Conservation (phyloP, 495 filamentous ascomycete genomes). For the Rostrohypoxylon terebratum region DNA sequence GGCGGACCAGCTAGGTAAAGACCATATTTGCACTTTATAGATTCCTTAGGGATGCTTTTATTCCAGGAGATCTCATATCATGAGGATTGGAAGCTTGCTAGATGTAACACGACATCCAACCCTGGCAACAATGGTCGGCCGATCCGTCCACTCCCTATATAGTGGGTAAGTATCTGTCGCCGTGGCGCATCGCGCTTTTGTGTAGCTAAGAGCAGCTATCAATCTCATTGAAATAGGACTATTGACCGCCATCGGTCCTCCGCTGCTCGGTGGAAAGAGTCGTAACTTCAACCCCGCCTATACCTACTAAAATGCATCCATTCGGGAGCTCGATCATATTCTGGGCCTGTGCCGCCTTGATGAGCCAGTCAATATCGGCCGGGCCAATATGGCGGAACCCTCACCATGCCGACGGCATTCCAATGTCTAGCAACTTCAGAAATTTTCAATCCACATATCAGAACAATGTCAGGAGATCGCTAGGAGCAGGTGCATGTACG, state of each 20-base stretch:
- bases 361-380: conserved; percentile 24
- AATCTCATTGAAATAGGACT: not conserved
- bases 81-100: conserved; percentile 21
- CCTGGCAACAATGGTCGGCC: conserved; percentile 5
- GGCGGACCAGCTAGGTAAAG: conserved; percentile 28
- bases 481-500: conserved; percentile 50
- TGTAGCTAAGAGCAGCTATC: not conserved
- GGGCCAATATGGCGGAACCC: conserved; percentile 8
- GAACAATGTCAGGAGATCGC: conserved; percentile 28
- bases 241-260: not conserved
- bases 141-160: conserved; percentile 31
- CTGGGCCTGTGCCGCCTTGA: conserved; percentile 13
- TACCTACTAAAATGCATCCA: conserved; percentile 20
- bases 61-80: conserved; percentile 5
- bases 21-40: not conserved
- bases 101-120: conserved; percentile 13
- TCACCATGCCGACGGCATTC: conserved; percentile 18
- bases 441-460: conserved; percentile 32
- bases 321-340: conserved; percentile 9
- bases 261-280: not conserved
- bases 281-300: not conserved
- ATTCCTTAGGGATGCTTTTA: conserved; percentile 5
- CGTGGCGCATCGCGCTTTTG: conserved; percentile 7
- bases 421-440: conserved; percentile 35
- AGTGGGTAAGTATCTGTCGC: conserved; percentile 20